Conservation (phyloP, 768 basidiomycete genomes). For the Kwoniella sp. region DNA sequence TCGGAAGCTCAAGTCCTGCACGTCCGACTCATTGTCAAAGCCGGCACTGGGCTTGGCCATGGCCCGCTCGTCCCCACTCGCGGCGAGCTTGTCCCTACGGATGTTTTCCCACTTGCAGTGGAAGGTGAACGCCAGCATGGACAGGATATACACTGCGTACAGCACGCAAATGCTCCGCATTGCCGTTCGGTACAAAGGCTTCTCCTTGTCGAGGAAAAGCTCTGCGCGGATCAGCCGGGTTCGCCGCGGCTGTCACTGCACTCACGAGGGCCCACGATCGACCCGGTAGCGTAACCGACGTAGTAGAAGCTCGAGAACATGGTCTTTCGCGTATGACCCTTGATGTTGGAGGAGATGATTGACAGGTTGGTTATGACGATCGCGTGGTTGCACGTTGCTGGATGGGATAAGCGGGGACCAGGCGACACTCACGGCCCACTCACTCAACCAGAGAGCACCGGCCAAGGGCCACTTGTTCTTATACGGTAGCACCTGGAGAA, state of each 20-base stretch:
- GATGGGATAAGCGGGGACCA: background rate
- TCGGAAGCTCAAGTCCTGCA: conserved; percentile 30
- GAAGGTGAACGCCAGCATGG: conserved; percentile 20
- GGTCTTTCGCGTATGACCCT: conserved; percentile 30
- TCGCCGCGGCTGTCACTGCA: background rate
- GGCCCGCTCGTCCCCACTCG: conserved; percentile 26
- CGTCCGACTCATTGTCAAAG: conserved; percentile 27
- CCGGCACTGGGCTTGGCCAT: conserved; percentile 9
- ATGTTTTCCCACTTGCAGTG: conserved; percentile 28
- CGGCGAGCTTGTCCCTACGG: conserved; percentile 27
- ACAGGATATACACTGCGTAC: conserved; percentile 20
- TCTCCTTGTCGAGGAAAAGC: conserved; percentile 11
- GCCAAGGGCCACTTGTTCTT: conserved; percentile 21
- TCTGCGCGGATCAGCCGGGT: background rate
- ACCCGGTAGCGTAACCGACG: conserved; percentile 9
- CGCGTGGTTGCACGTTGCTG: conserved; percentile 21
- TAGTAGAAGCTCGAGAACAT: conserved; percentile 20
- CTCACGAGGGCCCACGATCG: conserved; percentile 12
- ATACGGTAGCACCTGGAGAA: conserved; percentile 24
- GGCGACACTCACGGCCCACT: background rate
- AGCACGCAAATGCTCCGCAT: conserved; percentile 23
- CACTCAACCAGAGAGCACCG: conserved; percentile 17
- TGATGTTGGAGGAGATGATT: conserved; percentile 25
- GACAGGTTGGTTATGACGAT: conserved; percentile 31
- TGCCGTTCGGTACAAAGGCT: conserved; percentile 27